phyloP scores from a whole-genome alignment of 106 monocot genomes.

The Allium sativum region DNA sequence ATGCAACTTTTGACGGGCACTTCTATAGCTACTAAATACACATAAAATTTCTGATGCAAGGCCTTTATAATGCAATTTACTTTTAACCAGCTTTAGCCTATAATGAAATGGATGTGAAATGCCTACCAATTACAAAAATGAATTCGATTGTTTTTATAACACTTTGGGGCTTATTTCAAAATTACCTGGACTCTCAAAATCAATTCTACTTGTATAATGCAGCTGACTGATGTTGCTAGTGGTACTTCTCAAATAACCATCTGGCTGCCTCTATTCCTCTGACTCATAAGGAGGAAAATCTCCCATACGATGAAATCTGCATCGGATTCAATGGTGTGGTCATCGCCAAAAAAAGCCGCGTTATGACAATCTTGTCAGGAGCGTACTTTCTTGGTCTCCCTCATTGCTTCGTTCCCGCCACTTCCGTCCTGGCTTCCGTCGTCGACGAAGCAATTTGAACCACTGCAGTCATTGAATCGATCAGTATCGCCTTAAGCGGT shows the following conservation, averaged over 20 bases:
- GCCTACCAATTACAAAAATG: not conserved
- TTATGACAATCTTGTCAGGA: slow-evolving; percentile 1
- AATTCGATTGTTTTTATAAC: too few species aligned
- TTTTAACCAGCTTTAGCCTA: not conserved
- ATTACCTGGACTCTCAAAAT: slow-evolving; percentile 31
- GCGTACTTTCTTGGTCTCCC: not conserved
- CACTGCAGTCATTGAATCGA: slow-evolving; percentile 9
- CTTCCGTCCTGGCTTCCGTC: not conserved
- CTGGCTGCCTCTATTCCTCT: slow-evolving; percentile 67
- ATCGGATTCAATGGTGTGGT: slow-evolving; percentile 67
- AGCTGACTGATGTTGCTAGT: too few species aligned
- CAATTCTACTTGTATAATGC: slow-evolving; percentile 23
- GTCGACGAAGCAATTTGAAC: not conserved
- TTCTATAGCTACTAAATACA: too few species aligned
- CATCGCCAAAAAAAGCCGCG: too few species aligned
- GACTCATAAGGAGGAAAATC: slow-evolving; percentile 23
- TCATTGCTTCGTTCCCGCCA: not conserved
- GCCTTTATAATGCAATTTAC: not conserved
- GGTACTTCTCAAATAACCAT: slow-evolving; percentile 32
- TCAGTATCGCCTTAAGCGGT: not conserved
- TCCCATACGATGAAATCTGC: slow-evolving; percentile 32
- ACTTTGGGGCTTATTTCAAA: not conserved
- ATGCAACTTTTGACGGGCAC: too few species aligned
- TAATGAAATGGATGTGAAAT: not conserved
- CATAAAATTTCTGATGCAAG: too few species aligned